Conservation (phyloP, 805 yeast genomes). For the Saccharomycopsis sp. region DNA sequence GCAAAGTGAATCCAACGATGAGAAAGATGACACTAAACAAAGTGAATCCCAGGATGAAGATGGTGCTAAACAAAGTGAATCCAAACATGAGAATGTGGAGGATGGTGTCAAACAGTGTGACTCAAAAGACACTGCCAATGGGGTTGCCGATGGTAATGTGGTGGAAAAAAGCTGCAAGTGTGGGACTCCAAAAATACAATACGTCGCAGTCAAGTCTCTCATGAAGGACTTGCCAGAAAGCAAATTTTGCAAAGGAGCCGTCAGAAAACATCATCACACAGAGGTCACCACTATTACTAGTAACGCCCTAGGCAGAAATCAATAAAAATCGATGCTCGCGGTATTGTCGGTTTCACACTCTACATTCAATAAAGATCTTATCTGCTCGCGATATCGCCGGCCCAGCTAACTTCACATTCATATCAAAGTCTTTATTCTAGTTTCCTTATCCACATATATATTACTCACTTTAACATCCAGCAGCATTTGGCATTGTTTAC, state of each 20-base stretch:
- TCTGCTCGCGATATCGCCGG: too few relatives aligned
- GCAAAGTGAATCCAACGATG: background rate
- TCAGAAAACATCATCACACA: slow-evolving; percentile 17
- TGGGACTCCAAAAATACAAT: background rate
- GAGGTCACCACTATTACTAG: slow-evolving; percentile 10
- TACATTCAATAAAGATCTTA: too few relatives aligned
- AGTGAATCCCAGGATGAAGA: background rate
- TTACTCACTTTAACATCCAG: background rate
- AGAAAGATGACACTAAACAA: background rate
- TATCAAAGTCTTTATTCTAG: background rate
- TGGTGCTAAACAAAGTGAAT: background rate
- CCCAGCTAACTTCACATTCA: background rate
- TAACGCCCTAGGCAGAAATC: slow-evolving; percentile 14
- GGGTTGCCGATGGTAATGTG: too few relatives aligned
- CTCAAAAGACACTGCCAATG: too few relatives aligned
- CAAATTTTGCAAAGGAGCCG: slow-evolving; percentile 14
- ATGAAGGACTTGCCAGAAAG: slow-evolving; percentile 11
- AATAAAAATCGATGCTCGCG: background rate
- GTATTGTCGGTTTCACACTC: too few relatives aligned
- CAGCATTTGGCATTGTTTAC: too few relatives aligned
- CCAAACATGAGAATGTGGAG: background rate
- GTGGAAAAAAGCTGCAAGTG: background rate
- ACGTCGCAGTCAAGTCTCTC: background rate
- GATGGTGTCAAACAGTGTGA: background rate
- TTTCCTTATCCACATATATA: background rate